Evolutionary conservation across 108 stramenopile genomes (phyloP).

Genomic region (Seminavis robusta): DNA sequence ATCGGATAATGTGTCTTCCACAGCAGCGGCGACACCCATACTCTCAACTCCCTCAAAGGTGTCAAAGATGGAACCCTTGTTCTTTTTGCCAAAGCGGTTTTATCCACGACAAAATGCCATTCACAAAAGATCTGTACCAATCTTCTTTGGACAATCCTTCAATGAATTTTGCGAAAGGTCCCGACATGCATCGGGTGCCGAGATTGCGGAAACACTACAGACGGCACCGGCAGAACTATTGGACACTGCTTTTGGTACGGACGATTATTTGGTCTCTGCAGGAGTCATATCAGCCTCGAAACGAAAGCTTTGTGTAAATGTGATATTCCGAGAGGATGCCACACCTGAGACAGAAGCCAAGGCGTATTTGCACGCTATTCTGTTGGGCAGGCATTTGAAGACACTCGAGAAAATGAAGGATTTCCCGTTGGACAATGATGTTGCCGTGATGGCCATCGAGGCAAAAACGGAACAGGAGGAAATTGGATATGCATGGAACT

Average conservation of each 20-base stretch:
- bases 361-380: constrained; percentile 64
- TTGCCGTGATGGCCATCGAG: not conserved
- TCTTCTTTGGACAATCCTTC: constrained; percentile 58
- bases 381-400: constrained; percentile 18
- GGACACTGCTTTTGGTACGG: too few relatives aligned
- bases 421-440: not conserved
- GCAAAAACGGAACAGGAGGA: not conserved
- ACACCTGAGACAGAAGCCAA: constrained; percentile 46
- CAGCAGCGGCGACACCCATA: not conserved
- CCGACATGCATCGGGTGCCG: constrained; percentile 11
- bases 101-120: constrained; percentile 9
- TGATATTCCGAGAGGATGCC: constrained; percentile 35
- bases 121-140: constrained; percentile 1
- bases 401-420: not conserved
- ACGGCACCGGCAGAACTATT: constrained; percentile 2
- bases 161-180: constrained; percentile 31
- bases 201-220: not conserved
- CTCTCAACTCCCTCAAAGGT: constrained; percentile 53
- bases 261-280: constrained; percentile 28
- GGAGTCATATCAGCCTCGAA: constrained; percentile 4
- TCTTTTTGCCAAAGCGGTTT: constrained; percentile 37
- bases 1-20: not conserved
- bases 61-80: constrained; percentile 59
- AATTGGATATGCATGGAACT: constrained; percentile 20
- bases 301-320: constrained; percentile 24